Evolutionary conservation across 192 early-diverging fungal genomes (phyloP).

Genomic region (Chytriomyces confervae): DNA sequence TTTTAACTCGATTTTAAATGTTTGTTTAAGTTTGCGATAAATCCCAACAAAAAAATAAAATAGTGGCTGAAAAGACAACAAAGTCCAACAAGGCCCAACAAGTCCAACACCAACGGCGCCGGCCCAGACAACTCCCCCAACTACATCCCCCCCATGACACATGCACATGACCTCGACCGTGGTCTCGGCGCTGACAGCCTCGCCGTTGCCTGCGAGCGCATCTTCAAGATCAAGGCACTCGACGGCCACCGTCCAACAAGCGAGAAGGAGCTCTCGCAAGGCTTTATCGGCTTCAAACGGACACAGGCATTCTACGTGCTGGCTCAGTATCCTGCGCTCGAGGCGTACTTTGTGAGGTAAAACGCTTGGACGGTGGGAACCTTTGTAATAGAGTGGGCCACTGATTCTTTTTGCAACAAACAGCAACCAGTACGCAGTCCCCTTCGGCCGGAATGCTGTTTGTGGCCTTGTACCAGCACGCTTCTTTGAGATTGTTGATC

Average conservation of each 20-base stretch:
- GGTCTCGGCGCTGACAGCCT: too few relatives aligned
- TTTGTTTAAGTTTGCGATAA: too few relatives aligned
- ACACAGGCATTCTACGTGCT: constrained; percentile 34
- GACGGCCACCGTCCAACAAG: constrained; percentile 5
- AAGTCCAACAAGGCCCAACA: too few relatives aligned
- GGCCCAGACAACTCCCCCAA: too few relatives aligned
- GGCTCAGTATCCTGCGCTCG: constrained; percentile 27
- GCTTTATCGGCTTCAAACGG: constrained; percentile 27
- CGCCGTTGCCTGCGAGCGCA: constrained; percentile 28
- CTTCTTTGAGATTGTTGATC: constrained; percentile 24
- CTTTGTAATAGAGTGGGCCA: not conserved
- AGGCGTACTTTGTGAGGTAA: constrained; percentile 36
- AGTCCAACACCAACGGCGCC: too few relatives aligned
- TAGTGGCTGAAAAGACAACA: too few relatives aligned
- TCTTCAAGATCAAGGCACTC: constrained; percentile 39
- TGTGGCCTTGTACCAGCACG: constrained; percentile 28
- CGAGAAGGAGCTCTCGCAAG: constrained; percentile 19
- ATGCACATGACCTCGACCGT: too few relatives aligned
- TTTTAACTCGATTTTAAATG: too few relatives aligned
- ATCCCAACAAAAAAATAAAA: too few relatives aligned
- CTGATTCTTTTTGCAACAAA: not conserved
- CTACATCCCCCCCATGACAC: too few relatives aligned
- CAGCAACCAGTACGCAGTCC: constrained; percentile 39
- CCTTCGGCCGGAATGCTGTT: constrained; percentile 27
- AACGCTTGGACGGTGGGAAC: not conserved